phyloP scores from a whole-genome alignment of 495 filamentous ascomycete genomes.

The Hyaloscypha variabilis region DNA sequence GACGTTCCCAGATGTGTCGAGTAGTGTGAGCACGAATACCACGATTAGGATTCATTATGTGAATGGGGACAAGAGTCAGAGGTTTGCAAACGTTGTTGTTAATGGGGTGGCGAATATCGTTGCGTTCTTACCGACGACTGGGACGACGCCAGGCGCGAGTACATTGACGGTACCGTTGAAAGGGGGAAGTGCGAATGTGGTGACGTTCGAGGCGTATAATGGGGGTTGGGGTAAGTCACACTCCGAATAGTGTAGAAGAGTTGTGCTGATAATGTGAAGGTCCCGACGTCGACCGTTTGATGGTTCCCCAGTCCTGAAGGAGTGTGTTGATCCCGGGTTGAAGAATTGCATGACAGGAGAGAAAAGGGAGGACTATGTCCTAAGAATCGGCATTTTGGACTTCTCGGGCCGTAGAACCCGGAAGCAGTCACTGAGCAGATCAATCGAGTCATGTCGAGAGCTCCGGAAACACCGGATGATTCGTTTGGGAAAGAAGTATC shows the following conservation, averaged over 20 bases:
- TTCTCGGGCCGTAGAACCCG: slow-evolving; percentile 12
- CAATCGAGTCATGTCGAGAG: slow-evolving; percentile 25
- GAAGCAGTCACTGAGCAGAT: slow-evolving; percentile 25
- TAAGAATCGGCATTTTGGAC: background rate
- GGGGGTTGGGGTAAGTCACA: slow-evolving; percentile 40
- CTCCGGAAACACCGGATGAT: slow-evolving; percentile 19
- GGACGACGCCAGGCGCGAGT: slow-evolving; percentile 37
- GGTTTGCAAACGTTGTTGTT: slow-evolving; percentile 57
- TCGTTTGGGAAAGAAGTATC: slow-evolving; percentile 25
- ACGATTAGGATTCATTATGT: slow-evolving; percentile 56
- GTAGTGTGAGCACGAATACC: slow-evolving; percentile 46
- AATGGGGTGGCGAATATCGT: slow-evolving; percentile 53
- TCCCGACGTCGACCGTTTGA: slow-evolving; percentile 58
- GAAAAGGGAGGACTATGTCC: slow-evolving; percentile 1
- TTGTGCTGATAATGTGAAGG: slow-evolving; percentile 24
- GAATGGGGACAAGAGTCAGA: slow-evolving; percentile 53
- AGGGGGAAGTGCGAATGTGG: slow-evolving; percentile 38
- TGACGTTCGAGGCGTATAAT: slow-evolving; percentile 50
- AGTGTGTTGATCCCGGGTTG: background rate
- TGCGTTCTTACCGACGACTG: slow-evolving; percentile 50
- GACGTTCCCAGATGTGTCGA: slow-evolving; percentile 46
- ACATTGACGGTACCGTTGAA: slow-evolving; percentile 43
- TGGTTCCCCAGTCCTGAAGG: slow-evolving; percentile 51
- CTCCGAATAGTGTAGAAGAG: background rate
- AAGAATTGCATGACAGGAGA: background rate